phyloP scores from a whole-genome alignment of 106 monocot species.

The Acorus calamus region DNA sequence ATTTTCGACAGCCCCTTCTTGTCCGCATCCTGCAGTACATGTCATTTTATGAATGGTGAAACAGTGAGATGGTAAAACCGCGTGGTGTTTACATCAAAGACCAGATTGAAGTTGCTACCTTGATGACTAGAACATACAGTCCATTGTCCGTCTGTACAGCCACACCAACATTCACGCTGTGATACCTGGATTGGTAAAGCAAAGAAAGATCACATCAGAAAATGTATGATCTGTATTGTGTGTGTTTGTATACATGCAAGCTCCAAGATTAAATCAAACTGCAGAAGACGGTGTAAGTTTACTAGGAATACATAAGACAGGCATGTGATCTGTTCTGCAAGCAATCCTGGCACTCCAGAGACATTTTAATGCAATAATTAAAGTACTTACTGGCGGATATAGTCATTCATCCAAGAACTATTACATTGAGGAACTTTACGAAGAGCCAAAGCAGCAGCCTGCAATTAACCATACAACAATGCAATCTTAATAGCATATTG shows the following conservation, averaged over 20 bases:
- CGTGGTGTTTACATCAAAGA: background rate
- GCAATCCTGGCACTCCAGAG: too few relatives aligned
- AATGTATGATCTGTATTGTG: background rate
- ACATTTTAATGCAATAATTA: background rate
- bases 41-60: background rate
- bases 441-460: slow-evolving; percentile 99
- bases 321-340: too few relatives aligned
- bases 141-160: slow-evolving; percentile 96
- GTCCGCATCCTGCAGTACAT: slow-evolving; percentile 74
- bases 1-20: slow-evolving; percentile 90
- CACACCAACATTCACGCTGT: slow-evolving; percentile 84
- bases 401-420: slow-evolving; percentile 98
- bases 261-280: too few relatives aligned
- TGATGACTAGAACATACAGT: slow-evolving; percentile 89
- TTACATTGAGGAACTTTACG: slow-evolving; percentile 94
- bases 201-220: background rate
- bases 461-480: background rate
- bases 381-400: slow-evolving; percentile 79
- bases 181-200: slow-evolving; percentile 37
- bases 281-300: background rate
- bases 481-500: background rate
- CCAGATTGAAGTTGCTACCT: slow-evolving; percentile 28
- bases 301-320: too few relatives aligned
- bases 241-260: too few relatives aligned
- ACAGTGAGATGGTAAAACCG: background rate